Evolutionary conservation across 169 alveolate species (phyloP).

Genomic region (Eimeria praecox): DNA sequence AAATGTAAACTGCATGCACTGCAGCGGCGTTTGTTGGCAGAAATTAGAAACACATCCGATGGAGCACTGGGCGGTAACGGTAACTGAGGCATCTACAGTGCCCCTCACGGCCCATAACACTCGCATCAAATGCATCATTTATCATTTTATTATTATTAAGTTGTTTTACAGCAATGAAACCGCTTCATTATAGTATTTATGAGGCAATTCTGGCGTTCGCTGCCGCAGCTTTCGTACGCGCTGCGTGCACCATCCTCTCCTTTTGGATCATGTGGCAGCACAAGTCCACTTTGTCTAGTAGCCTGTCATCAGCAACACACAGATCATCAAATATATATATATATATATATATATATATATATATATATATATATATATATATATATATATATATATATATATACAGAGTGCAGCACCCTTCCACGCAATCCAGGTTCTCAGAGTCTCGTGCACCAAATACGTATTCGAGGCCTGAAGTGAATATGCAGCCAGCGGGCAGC

Average conservation of each 20-base stretch:
- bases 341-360: neutral
- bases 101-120: no score
- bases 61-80: no score
- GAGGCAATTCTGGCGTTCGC: constrained; percentile 42
- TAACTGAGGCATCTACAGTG: no score
- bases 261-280: constrained; percentile 80
- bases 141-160: no score
- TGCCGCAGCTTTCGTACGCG: constrained; percentile 70
- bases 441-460: neutral
- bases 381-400: neutral
- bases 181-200: neutral
- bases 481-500: neutral
- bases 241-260: constrained; percentile 80
- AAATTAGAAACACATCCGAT: no score
- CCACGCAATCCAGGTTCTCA: no score
- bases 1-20: no score
- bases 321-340: neutral
- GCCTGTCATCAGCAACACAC: constrained; percentile 56
- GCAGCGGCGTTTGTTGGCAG: no score
- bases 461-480: neutral
- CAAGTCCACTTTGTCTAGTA: constrained; percentile 73
- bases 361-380: neutral
- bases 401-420: no score
- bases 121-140: neutral
- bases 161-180: no score